These are phyloP conservation scores for Microbotryomycetes sp. DNA, from an alignment of 1,284 basidiomycete genomes.

Conservation along the genomic window DNA sequence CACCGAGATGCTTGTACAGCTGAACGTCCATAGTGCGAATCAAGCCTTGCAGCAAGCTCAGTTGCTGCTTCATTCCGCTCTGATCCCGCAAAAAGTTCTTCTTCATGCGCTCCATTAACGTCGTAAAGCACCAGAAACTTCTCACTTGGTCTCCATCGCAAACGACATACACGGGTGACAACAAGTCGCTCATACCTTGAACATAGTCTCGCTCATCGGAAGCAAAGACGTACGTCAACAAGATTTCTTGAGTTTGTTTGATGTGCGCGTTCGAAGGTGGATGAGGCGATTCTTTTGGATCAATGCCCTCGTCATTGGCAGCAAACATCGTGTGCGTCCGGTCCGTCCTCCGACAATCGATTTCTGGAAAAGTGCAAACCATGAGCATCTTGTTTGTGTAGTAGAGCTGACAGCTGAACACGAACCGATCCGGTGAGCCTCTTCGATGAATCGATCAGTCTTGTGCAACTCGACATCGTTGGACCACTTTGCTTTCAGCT, in stretches of 20 bases:
- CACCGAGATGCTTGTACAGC: constrained; percentile 76
- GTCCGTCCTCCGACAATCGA: constrained; percentile 96
- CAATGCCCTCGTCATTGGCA: constrained; percentile 1
- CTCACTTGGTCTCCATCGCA: constrained; percentile 79
- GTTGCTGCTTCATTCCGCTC: constrained; percentile 91
- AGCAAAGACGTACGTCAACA: constrained; percentile 77
- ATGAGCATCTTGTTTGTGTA: no score
- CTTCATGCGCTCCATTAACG: constrained; percentile 92
- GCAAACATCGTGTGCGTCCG: constrained; percentile 80
- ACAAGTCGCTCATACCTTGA: constrained; percentile 96
- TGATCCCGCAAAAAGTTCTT: constrained; percentile 94
- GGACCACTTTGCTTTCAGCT: constrained; percentile 69
- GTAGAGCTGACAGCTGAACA: not conserved
- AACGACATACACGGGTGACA: constrained; percentile 86
- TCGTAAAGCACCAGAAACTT: constrained; percentile 93
- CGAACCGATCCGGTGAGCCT: constrained; percentile 36
- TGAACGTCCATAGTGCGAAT: constrained; percentile 91
- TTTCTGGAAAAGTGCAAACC: constrained; percentile 53
- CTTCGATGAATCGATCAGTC: constrained; percentile 36
- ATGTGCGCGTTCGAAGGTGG: constrained; percentile 51
- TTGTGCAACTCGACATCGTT: constrained; percentile 57
- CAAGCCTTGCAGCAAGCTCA: constrained; percentile 80
- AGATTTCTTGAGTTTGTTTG: constrained; percentile 64
- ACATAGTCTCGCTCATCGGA: constrained; percentile 60
- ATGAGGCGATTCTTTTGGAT: constrained; percentile 15